These are phyloP conservation scores for Leccinum solheimii DNA, from an alignment of 1,284 basidiomycete species.

Conservation along the genomic window DNA sequence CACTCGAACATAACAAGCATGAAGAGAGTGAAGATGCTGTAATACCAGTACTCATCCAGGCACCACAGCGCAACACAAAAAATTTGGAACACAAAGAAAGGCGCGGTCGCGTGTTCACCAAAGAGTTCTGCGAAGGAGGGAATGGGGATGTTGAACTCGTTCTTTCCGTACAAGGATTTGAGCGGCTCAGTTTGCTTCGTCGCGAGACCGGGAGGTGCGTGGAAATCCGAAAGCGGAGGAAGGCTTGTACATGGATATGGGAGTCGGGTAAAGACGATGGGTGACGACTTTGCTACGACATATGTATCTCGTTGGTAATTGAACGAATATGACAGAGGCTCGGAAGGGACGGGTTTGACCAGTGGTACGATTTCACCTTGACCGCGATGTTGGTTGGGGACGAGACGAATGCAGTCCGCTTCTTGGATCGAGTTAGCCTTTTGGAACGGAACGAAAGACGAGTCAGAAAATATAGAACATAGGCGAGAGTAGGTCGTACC, in stretches of 20 bases:
- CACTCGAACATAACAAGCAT: conserved; percentile 97
- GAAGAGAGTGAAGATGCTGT: conserved; percentile 93
- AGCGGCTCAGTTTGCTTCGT: conserved; percentile 47
- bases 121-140: conserved; percentile 90
- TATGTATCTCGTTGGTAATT: conserved; percentile 97
- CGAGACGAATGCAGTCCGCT: conserved; percentile 82
- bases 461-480: conserved; percentile 3
- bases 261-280: conserved; percentile 75
- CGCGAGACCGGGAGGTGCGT: conserved; percentile 50
- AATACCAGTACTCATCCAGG: conserved; percentile 98
- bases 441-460: conserved; percentile 1
- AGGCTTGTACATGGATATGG: conserved; percentile 85
- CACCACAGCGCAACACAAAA: conserved; percentile 97
- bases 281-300: conserved; percentile 61
- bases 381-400: conserved; percentile 86
- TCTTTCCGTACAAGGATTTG: conserved; percentile 76
- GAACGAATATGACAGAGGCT: conserved; percentile 77
- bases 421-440: conserved; percentile 68
- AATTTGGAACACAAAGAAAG: conserved; percentile 95
- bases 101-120: conserved; percentile 88
- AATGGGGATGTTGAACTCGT: conserved; percentile 94
- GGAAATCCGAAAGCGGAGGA: conserved; percentile 73
- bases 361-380: conserved; percentile 89
- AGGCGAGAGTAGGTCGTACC: conserved; percentile 38
- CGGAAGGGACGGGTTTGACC: conserved; percentile 58